These are phyloP conservation scores for Boletus pseudopeckii DNA, from an alignment of 768 basidiomycete genomes.

Conservation along the genomic window DNA sequence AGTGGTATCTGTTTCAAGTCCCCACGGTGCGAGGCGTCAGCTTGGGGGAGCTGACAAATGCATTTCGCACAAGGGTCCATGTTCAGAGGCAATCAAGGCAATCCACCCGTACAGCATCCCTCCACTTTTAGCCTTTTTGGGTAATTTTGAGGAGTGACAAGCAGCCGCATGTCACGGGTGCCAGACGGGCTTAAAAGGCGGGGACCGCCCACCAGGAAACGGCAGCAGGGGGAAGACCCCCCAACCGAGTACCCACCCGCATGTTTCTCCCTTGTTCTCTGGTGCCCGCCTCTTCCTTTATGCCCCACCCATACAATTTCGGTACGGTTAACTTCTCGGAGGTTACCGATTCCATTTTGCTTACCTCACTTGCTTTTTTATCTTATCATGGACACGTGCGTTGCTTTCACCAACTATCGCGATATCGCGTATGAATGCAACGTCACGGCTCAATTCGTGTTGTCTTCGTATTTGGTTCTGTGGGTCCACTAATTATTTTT, in stretches of 20 bases:
- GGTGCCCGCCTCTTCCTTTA: background rate
- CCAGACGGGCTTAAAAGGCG: constrained; percentile 26
- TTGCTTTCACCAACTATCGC: background rate
- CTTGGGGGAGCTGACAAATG: constrained; percentile 27
- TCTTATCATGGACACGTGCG: constrained; percentile 21
- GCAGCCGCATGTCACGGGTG: constrained; percentile 15
- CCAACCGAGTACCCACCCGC: constrained; percentile 3
- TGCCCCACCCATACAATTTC: background rate
- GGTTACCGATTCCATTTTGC: constrained; percentile 9
- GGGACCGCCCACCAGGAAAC: constrained; percentile 9
- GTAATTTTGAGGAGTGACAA: constrained; percentile 24
- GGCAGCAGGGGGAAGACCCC: constrained; percentile 11
- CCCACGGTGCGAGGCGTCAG: constrained; percentile 3
- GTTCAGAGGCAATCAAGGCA: constrained; percentile 25
- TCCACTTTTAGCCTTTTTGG: constrained; percentile 18
- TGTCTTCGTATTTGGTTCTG: constrained; percentile 32
- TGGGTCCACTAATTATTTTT: constrained; percentile 33
- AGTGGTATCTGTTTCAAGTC: constrained; percentile 14
- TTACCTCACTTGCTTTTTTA: constrained; percentile 18
- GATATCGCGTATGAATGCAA: constrained; percentile 9
- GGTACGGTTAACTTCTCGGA: constrained; percentile 17
- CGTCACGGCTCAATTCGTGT: constrained; percentile 11
- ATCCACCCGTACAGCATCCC: constrained; percentile 21
- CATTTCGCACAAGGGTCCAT: constrained; percentile 28
- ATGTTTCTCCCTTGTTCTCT: constrained; percentile 1